Percentiles rank a stretch among this genome's conserved stretches.
phyloP scores from a whole-genome alignment of 2,329 filamentous ascomycete species.

The Cordyceps cateniannulata region DNA sequence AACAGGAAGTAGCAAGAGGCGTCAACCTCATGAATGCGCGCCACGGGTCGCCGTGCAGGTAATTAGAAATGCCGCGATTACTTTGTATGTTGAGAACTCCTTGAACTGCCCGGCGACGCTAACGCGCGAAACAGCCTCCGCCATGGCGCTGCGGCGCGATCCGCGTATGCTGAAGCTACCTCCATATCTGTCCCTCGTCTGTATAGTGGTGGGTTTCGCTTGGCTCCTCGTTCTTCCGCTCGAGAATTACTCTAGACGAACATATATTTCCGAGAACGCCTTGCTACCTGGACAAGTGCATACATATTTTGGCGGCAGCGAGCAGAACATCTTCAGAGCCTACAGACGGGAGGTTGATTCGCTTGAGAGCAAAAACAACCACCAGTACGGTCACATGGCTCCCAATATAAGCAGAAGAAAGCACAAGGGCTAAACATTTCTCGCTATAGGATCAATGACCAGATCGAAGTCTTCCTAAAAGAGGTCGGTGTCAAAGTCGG shows the following conservation, averaged over 20 bases:
- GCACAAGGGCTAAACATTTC: neutral
- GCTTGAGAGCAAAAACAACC: conserved; percentile 47
- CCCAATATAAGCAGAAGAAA: neutral
- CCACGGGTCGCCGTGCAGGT: neutral
- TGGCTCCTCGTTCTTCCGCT: conserved; percentile 90
- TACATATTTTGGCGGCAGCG: conserved; percentile 93
- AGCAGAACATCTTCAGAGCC: conserved; percentile 88
- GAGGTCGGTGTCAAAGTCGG: conserved; percentile 81
- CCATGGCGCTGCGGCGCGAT: conserved; percentile 69
- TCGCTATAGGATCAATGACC: conserved; percentile 53
- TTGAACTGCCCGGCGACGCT: neutral
- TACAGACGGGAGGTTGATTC: conserved; percentile 77
- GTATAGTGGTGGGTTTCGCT: conserved; percentile 74
- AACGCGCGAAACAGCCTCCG: conserved; percentile 38
- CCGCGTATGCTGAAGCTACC: conserved; percentile 77
- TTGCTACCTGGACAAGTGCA: conserved; percentile 93
- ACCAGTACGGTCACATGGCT: conserved; percentile 36
- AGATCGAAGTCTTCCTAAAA: conserved; percentile 67
- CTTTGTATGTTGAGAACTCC: conserved; percentile 36
- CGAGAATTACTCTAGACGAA: conserved; percentile 82
- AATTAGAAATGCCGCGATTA: conserved; percentile 43
- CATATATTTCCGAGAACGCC: conserved; percentile 97
- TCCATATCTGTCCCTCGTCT: conserved; percentile 79
- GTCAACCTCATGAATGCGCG: neutral
- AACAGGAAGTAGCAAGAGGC: neutral